Base-by-base conservation (phyloP, 768 basidiomycete species). In the Rhodotorula toruloides region DNA sequence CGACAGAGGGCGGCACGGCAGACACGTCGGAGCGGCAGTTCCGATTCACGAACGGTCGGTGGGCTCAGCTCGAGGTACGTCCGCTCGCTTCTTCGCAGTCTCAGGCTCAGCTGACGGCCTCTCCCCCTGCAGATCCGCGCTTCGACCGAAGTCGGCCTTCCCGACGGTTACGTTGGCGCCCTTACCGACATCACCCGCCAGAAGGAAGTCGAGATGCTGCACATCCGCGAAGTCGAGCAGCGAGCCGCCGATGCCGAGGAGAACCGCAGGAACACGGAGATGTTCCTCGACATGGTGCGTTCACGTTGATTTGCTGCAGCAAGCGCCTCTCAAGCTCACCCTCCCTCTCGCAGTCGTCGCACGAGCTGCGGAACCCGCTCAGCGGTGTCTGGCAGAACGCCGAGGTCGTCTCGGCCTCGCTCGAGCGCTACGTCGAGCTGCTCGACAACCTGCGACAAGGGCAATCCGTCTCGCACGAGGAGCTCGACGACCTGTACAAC, bases 361-460 rank as follows among this genome's bases (percentile, higher is more conserved):
- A 72, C 62, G 71, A 72, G 39, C 58, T 67, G 31, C 64, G 71
- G 1, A 72, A 72, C 50, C 68, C 68, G 5, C 57, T 70, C 10
- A 48, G 43, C 25, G 68, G 65, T 31, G 65, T 66, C 37, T 68
- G 64, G 66, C 71, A 72, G 58, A 72, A 72, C 49, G 71, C 71
- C 31, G 71, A 72, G 27, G 50, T 65, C 31, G 60, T 72, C 42
- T n/a, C 39, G 4, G 61, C 39, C 27, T 62, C 60, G 40, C 61
- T 68, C 31, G 64, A 64, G 34, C 57, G 66, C 40, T 63, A 60
- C 32, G 43, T 66, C 54, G 61, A 66, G 16, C 43, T 63, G 5
- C 42, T 71, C 21, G 68, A 69, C 10, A 50, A 52, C 6, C 32
- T 72, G 1, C 46, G 32, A 3, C 50, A 48, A 7, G 67, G 57